Percentiles rank a stretch among this genome's conserved stretches.
phyloP scores from a whole-genome alignment of 2,329 filamentous ascomycete species.

The Huntiella abstrusa region DNA sequence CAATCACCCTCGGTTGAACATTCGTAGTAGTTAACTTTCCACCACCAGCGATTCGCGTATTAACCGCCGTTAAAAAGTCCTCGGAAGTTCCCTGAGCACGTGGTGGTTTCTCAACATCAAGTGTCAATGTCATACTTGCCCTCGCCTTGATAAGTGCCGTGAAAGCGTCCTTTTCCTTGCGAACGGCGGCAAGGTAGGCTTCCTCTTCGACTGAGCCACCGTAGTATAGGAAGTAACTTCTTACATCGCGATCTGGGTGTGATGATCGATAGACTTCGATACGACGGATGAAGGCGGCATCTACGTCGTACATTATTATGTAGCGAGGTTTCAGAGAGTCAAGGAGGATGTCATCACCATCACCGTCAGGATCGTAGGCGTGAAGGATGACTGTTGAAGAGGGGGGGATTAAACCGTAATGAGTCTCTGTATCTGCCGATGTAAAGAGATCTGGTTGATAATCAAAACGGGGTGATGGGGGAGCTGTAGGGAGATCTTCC shows the following conservation, averaged over 20 bases:
- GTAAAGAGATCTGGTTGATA: not conserved
- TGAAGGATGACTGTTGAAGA: constrained; percentile 75
- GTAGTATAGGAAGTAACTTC: constrained; percentile 95
- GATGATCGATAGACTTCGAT: constrained; percentile 94
- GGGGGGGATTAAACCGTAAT: constrained; percentile 82
- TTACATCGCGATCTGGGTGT: constrained; percentile 71
- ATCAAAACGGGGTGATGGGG: too few species aligned
- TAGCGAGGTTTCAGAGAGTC: constrained; percentile 87
- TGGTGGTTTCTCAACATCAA: constrained; percentile 44
- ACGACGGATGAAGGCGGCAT: constrained; percentile 79
- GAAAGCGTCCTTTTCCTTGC: constrained; percentile 93
- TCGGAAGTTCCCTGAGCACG: constrained; percentile 52
- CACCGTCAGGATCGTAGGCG: constrained; percentile 59
- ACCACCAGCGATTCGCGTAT: constrained; percentile 89
- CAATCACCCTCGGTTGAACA: constrained; percentile 73
- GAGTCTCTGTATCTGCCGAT: constrained; percentile 69
- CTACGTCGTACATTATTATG: constrained; percentile 97
- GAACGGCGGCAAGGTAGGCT: constrained; percentile 69
- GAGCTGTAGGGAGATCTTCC: too few species aligned
- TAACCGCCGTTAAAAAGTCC: constrained; percentile 73
- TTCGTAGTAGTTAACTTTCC: constrained; percentile 57
- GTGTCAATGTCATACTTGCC: constrained; percentile 72
- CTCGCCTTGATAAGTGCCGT: constrained; percentile 89
- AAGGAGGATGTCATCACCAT: constrained; percentile 89
- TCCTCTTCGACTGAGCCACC: constrained; percentile 90